Percentiles rank a stretch among this genome's conserved stretches.
These are phyloP conservation scores for Erodium maritimum DNA, from an alignment of 345 rosid species.

Conservation along the genomic window DNA sequence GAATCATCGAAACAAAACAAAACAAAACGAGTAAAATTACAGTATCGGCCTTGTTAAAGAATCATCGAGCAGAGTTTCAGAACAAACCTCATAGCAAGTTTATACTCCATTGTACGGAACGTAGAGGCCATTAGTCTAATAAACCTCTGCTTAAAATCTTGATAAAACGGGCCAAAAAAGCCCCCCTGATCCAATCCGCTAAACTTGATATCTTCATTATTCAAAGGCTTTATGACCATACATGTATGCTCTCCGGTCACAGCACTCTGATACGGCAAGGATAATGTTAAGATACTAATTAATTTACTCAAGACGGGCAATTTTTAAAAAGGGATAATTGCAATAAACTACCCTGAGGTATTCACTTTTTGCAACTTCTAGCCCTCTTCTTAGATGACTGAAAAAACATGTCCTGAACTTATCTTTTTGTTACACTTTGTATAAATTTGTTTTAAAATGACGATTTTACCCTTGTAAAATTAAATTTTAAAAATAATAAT, in stretches of 20 bases:
- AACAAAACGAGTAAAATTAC: too few relatives aligned
- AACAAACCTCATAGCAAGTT: conserved; percentile 83
- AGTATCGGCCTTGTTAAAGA: too few relatives aligned
- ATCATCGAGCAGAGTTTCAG: conserved; percentile 9
- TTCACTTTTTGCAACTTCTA: too few relatives aligned
- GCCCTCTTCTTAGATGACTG: too few relatives aligned
- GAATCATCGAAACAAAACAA: too few relatives aligned
- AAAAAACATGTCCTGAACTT: too few relatives aligned
- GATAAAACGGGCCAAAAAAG: conserved; percentile 80
- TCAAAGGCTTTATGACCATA: conserved; percentile 75
- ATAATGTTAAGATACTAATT: conserved; percentile 10
- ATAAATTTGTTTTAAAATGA: too few relatives aligned
- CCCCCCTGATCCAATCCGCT: conserved; percentile 64
- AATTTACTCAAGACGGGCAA: conserved; percentile 7
- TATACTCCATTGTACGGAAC: conserved; percentile 69
- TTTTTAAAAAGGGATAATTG: too few relatives aligned
- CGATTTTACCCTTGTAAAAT: too few relatives aligned
- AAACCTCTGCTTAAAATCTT: conserved; percentile 69
- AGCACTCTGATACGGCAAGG: conserved; percentile 40
- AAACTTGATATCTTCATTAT: conserved; percentile 50
- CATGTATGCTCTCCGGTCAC: conserved; percentile 93
- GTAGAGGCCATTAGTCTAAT: conserved; percentile 40
- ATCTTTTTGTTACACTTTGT: too few relatives aligned
- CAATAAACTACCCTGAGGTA: too few relatives aligned
- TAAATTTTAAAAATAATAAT: too few relatives aligned